phyloP scores from a whole-genome alignment of 2,329 filamentous ascomycete species.

The Hawksworthiomyces lignivorus region DNA sequence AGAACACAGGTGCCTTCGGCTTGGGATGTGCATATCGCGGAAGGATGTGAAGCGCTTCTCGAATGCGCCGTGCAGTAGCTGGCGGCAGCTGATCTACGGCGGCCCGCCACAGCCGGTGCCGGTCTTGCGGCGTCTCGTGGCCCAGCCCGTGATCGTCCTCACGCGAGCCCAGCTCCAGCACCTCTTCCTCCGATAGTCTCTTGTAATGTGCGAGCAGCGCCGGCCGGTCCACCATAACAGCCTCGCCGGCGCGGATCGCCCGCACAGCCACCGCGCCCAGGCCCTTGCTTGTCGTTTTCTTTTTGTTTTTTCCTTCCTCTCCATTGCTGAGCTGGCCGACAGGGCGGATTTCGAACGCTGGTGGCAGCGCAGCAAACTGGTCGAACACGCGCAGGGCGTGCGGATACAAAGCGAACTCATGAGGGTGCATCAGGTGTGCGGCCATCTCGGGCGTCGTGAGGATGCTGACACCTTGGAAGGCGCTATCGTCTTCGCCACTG shows the following conservation, averaged over 20 bases:
- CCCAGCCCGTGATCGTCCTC: conserved; percentile 12
- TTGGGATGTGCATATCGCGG: conserved; percentile 1
- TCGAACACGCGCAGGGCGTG: neutral
- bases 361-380: neutral
- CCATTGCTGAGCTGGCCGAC: neutral
- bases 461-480: conserved; percentile 13
- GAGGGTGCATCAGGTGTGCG: conserved; percentile 14
- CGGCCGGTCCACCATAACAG: conserved; percentile 25
- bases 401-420: conserved; percentile 3
- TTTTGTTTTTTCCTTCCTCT: too few species aligned
- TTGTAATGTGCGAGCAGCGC: conserved; percentile 18
- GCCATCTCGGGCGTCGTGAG: conserved; percentile 26
- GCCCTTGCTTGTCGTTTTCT: conserved; percentile 21
- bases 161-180: neutral
- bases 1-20: conserved; percentile 7
- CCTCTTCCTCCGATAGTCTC: neutral
- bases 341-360: neutral
- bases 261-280: conserved; percentile 24
- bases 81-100: conserved; percentile 9
- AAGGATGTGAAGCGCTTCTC: conserved; percentile 1
- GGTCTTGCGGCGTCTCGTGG: conserved; percentile 1
- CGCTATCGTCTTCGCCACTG: neutral
- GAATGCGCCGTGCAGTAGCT: neutral
- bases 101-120: conserved; percentile 1
- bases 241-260: conserved; percentile 21